phyloP scores from a whole-genome alignment of 2,329 filamentous ascomycete species.

The Venturia carpophila region DNA sequence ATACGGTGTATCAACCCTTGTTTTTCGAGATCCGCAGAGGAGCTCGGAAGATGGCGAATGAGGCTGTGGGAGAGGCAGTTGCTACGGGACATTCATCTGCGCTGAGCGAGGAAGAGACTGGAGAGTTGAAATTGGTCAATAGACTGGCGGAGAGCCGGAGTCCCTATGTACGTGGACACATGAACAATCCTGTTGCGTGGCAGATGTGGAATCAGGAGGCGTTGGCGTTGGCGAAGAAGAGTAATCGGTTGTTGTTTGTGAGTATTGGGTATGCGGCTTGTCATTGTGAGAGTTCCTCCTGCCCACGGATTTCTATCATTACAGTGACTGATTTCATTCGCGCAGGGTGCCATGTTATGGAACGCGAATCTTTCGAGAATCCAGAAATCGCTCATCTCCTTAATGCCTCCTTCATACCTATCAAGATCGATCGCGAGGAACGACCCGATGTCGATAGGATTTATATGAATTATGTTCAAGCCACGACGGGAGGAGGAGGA shows the following conservation, averaged over 20 bases:
- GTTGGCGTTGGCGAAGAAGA: slow-evolving; percentile 64
- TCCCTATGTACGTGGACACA: slow-evolving; percentile 60
- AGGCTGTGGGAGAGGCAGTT: not conserved
- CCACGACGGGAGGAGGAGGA: slow-evolving; percentile 79
- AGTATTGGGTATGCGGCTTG: slow-evolving; percentile 94
- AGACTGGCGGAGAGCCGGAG: slow-evolving; percentile 54
- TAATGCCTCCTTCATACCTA: slow-evolving; percentile 80
- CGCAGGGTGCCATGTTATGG: slow-evolving; percentile 68
- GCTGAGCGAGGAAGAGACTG: not conserved
- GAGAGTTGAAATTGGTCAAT: slow-evolving; percentile 33
- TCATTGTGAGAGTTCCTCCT: slow-evolving; percentile 59
- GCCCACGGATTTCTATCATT: not conserved
- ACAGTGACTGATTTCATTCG: not conserved
- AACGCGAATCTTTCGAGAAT: slow-evolving; percentile 83
- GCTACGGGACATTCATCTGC: not conserved
- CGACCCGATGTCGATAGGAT: slow-evolving; percentile 89
- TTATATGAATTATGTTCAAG: slow-evolving; percentile 98
- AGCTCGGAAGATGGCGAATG: slow-evolving; percentile 10
- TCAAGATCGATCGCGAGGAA: slow-evolving; percentile 90
- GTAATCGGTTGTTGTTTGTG: slow-evolving; percentile 85
- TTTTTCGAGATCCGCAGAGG: slow-evolving; percentile 15
- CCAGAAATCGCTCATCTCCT: slow-evolving; percentile 70
- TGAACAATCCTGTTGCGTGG: slow-evolving; percentile 81
- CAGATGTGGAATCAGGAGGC: slow-evolving; percentile 77
- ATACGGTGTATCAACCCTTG: slow-evolving; percentile 9